A percentile compares a stretch with the other conserved stretches of the same genome.
Evolutionary conservation across 2,329 filamentous ascomycete species (phyloP).

Genomic region (Alternaria angustiovoidea): DNA sequence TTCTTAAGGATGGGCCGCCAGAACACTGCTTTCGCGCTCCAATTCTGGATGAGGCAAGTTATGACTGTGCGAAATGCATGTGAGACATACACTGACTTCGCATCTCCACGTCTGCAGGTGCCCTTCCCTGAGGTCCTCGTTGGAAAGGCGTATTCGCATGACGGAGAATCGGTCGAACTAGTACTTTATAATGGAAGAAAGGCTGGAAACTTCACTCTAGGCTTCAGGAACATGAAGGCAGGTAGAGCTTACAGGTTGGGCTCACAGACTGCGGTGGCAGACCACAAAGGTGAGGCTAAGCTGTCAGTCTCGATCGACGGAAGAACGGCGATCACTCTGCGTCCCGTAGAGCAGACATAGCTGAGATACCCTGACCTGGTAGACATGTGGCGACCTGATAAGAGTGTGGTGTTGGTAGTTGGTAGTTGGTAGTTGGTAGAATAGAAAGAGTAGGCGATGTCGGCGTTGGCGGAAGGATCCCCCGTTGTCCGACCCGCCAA

Average conservation of each 20-base stretch:
- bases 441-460: not conserved
- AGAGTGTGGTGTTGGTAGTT: not conserved
- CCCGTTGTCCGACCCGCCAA: not conserved
- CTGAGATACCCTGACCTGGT: not conserved
- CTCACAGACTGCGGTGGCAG: constrained; percentile 8
- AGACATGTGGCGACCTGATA: no score
- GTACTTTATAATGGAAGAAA: not conserved
- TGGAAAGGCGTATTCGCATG: not conserved
- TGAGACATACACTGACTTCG: no score
- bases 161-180: not conserved
- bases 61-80: no score
- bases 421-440: no score
- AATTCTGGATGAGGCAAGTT: not conserved
- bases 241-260: constrained; percentile 16
- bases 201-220: constrained; percentile 5
- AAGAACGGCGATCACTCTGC: not conserved
- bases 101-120: not conserved
- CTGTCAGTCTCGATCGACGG: not conserved
- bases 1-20: not conserved
- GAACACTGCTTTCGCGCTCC: not conserved
- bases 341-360: not conserved
- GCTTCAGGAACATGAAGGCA: constrained; percentile 21
- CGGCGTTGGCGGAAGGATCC: not conserved
- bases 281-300: constrained; percentile 9
- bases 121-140: not conserved